These are phyloP conservation scores for Urochloa ruziziensis DNA, from an alignment of 176 grass and related monocot genomes.

Conservation along the genomic window DNA sequence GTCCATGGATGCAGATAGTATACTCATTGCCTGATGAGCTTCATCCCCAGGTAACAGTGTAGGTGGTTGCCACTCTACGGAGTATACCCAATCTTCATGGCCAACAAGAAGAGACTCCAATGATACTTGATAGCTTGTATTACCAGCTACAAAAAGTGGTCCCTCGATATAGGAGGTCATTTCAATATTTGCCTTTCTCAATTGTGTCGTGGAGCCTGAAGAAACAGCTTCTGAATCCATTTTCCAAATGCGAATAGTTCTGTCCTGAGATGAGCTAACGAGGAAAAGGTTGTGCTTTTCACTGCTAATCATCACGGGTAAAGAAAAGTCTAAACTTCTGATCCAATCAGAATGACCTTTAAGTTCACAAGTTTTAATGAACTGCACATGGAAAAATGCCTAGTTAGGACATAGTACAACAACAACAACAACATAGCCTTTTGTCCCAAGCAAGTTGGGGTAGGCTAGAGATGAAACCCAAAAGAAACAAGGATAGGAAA, in stretches of 20 bases:
- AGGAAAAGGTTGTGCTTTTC: slow-evolving; percentile 74
- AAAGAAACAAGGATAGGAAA: no score
- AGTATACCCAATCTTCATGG: slow-evolving; percentile 99
- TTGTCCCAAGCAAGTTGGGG: no score
- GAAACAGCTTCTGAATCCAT: slow-evolving; percentile 48
- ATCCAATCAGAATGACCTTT: slow-evolving; percentile 99
- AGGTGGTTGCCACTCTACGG: slow-evolving; percentile 87
- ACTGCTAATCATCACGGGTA: slow-evolving; percentile 47
- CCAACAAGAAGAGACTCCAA: slow-evolving; percentile 90
- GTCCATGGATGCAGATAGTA: slow-evolving; percentile 97
- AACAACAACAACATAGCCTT: no score
- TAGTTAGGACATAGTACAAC: slow-evolving; percentile 24
- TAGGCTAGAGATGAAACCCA: no score
- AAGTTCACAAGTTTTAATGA: slow-evolving; percentile 74
- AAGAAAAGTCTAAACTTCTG: slow-evolving; percentile 93
- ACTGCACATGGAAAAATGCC: slow-evolving; percentile 45
- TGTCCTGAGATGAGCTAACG: slow-evolving; percentile 93
- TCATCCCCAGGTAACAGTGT: slow-evolving; percentile 40
- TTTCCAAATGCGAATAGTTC: slow-evolving; percentile 96
- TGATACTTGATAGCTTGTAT: slow-evolving; percentile 65
- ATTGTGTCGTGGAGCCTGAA: slow-evolving; percentile 31
- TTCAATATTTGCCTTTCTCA: slow-evolving; percentile 52
- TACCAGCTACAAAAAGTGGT: slow-evolving; percentile 60
- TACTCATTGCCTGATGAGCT: slow-evolving; percentile 79
- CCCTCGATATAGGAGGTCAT: slow-evolving; percentile 95